Conservation (phyloP, 106 monocot genomes). For the Acorus gramineus region DNA sequence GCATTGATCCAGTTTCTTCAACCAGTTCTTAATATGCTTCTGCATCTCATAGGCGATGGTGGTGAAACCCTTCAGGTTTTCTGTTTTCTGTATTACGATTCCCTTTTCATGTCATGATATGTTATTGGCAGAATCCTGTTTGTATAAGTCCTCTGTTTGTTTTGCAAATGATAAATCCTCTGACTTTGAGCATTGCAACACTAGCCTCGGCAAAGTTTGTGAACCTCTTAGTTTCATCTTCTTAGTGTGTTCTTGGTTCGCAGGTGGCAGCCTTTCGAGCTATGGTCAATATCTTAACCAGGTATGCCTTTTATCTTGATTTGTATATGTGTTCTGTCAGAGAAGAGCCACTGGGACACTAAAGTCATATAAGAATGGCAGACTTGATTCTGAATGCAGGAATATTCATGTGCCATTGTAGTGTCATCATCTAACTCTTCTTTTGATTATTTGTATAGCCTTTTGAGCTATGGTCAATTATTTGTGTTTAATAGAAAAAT, state of each 20-base stretch:
- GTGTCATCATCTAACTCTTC: too few relatives aligned
- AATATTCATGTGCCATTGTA: too few relatives aligned
- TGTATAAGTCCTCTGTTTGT: not conserved
- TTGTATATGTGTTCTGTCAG: too few relatives aligned
- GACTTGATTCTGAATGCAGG: too few relatives aligned
- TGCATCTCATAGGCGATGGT: slow-evolving; percentile 97
- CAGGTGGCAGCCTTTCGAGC: slow-evolving; percentile 99
- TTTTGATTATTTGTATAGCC: too few relatives aligned
- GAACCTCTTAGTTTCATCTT: slow-evolving; percentile 1
- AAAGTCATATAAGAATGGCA: too few relatives aligned
- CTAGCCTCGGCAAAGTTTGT: not conserved
- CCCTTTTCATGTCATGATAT: not conserved
- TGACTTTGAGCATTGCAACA: not conserved
- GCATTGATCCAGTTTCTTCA: slow-evolving; percentile 93
- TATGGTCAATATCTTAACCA: slow-evolving; percentile 95
- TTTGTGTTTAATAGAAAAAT: too few relatives aligned
- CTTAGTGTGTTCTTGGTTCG: not conserved
- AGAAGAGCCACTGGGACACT: too few relatives aligned
- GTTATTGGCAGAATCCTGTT: not conserved
- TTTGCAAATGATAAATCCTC: not conserved
- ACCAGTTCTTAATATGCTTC: slow-evolving; percentile 98
- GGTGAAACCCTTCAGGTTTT: slow-evolving; percentile 98
- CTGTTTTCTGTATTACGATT: not conserved
- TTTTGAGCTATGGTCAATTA: too few relatives aligned
- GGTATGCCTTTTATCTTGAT: slow-evolving; percentile 32